These are phyloP conservation scores for Vanderwaltozyma yarrowii DNA, from an alignment of 805 yeast species.

Conservation along the genomic window DNA sequence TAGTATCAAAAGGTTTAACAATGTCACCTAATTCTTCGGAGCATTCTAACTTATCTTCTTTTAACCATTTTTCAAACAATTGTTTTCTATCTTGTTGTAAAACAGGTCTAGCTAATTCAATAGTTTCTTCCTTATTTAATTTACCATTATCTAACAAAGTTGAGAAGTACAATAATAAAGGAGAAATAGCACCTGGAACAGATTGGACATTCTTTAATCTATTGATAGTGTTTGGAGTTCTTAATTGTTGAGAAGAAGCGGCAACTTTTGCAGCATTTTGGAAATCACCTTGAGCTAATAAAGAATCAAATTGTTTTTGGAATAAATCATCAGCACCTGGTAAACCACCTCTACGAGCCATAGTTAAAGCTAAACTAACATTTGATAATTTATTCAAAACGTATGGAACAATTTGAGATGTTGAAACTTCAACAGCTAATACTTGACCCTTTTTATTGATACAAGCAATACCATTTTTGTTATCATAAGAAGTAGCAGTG, in stretches of 20 bases:
- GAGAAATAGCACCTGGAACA: conserved; percentile 90
- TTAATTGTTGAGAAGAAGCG: conserved; percentile 83
- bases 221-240: conserved; percentile 91
- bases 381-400: conserved; percentile 78
- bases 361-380: conserved; percentile 72
- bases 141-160: conserved; percentile 87
- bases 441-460: conserved; percentile 95
- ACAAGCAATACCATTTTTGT: conserved; percentile 76
- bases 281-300: conserved; percentile 77
- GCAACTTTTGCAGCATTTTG: conserved; percentile 93
- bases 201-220: conserved; percentile 85
- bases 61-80: conserved; percentile 90
- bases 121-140: conserved; percentile 83
- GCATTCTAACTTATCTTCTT: conserved; percentile 85
- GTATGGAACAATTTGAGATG: conserved; percentile 79
- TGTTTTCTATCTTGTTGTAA: conserved; percentile 91
- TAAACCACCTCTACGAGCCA: conserved; percentile 84
- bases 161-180: conserved; percentile 85
- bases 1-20: conserved; percentile 77
- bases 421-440: conserved; percentile 79
- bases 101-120: conserved; percentile 92
- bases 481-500: conserved; percentile 67
- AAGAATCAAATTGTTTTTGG: conserved; percentile 81
- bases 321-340: conserved; percentile 95
- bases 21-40: conserved; percentile 98